A percentile compares a stretch with the other conserved stretches of the same genome.
Evolutionary conservation across 805 yeast genomes (phyloP).

Genomic region (Starmerella asiatica): DNA sequence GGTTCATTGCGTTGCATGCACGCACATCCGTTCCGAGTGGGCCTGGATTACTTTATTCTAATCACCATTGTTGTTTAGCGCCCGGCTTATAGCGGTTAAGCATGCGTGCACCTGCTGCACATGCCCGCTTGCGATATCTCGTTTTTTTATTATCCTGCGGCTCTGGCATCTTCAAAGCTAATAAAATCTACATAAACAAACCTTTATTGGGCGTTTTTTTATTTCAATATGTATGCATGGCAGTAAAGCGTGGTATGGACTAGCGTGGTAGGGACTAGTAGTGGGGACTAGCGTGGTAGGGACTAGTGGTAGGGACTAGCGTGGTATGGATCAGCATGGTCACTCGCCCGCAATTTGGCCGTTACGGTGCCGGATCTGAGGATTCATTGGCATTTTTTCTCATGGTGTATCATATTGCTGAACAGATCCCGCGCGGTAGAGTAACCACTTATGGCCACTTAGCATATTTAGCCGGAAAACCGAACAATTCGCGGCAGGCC

Average conservation of each 20-base stretch:
- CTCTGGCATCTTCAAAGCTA: constrained; percentile 2
- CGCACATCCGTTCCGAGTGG: not conserved
- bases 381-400: constrained; percentile 45
- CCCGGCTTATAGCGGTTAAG: too few species aligned
- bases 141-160: constrained; percentile 1
- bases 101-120: not conserved
- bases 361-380: constrained; percentile 25
- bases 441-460: constrained; percentile 69
- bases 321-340: too few species aligned
- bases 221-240: not conserved
- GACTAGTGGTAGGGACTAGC: too few species aligned
- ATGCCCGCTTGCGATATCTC: not conserved
- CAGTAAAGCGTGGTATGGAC: too few species aligned
- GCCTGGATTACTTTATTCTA: not conserved
- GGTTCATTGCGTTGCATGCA: not conserved
- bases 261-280: too few species aligned
- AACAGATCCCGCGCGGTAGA: constrained; percentile 44
- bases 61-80: too few species aligned
- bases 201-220: not conserved
- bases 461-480: constrained; percentile 48
- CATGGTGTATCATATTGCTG: constrained; percentile 44
- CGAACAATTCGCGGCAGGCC: constrained; percentile 59
- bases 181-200: not conserved
- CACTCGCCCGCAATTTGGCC: too few species aligned
- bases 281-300: too few species aligned